These are phyloP conservation scores for Filobasidium uniguttulatum DNA, from an alignment of 1,284 basidiomycete genomes.

Conservation along the genomic window DNA sequence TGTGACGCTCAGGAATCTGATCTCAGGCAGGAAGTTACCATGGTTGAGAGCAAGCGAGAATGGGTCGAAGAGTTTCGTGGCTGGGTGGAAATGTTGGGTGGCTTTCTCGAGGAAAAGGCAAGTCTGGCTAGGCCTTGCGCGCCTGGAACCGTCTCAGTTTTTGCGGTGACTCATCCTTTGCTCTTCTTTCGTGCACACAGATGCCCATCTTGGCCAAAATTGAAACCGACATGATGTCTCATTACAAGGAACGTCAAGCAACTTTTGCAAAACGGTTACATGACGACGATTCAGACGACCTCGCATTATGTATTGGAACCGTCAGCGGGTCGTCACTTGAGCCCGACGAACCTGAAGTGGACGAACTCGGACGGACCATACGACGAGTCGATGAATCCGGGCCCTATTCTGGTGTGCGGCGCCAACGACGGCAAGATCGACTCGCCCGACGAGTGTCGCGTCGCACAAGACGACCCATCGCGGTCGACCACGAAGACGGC, in stretches of 20 bases:
- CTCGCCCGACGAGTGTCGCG: constrained; percentile 41
- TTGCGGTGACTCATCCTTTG: too few species aligned
- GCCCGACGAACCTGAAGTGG: constrained; percentile 39
- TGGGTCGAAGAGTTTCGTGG: constrained; percentile 76
- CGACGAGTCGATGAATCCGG: constrained; percentile 21
- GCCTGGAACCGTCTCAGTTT: too few species aligned
- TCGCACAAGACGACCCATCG: constrained; percentile 34
- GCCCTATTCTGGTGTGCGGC: constrained; percentile 41
- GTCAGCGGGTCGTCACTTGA: constrained; percentile 32
- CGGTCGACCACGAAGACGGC: constrained; percentile 58
- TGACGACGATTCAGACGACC: constrained; percentile 68
- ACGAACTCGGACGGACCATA: constrained; percentile 49
- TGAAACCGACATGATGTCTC: constrained; percentile 63
- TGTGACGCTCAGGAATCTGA: constrained; percentile 64
- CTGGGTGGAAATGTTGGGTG: constrained; percentile 75
- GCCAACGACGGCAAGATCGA: constrained; percentile 47
- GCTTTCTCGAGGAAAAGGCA: constrained; percentile 86
- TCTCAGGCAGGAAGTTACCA: constrained; percentile 61
- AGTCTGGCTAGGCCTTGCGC: constrained; percentile 12
- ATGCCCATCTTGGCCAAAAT: constrained; percentile 69
- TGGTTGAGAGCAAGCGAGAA: constrained; percentile 65
- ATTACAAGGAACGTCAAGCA: constrained; percentile 58
- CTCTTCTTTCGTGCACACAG: constrained; percentile 37
- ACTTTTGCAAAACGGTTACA: constrained; percentile 54
- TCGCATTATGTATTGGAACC: constrained; percentile 57